Evolutionary conservation across 371 early-diverging fungal genomes (phyloP), one percentile per base, ranked within the genome.

Genomic region (Mortierella sp.): DNA sequence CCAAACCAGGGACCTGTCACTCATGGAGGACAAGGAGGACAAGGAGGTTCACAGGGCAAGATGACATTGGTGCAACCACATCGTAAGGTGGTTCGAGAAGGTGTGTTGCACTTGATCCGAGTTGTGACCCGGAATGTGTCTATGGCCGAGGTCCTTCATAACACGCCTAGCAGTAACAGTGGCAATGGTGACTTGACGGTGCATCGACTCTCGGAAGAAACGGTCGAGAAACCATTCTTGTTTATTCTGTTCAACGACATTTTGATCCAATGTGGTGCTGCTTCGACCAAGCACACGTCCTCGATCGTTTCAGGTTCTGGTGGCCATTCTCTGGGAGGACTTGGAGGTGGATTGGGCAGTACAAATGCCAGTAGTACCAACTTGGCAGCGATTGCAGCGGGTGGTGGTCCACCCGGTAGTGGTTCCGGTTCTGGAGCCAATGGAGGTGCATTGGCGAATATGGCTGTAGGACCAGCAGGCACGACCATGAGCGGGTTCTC

Each of bases 201-300:
- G 1, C 75, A 75, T 66, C 55, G 61, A 16, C 56, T 81, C 29
- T 68, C 69, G 14, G 73, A 72, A 48, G 76, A 72, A 26, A 62
- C 69, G 16, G 62, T 80, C 9, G 85, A 83, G 15, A 60, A 66
- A 28, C 67, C 79, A 18, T 84, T 79, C 64, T 50, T 80, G 57
- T 86, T 84, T 61, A 82, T 80, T 58, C 57, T 88, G 60, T 88
- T 88, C 70, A 88, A 84, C 62, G 89, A 88, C 67, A 81, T 88
- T 61, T 72, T 88, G 75, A 72, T 87, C 57, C 85, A 86, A 73
- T 75, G 76, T 25, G 67, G 55, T 21, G 67, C 59, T 11, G 75
- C 83, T 55, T 48, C 69, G 2, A 19, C 29, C 7, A 28, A 48
- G 4, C 62, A 62, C 30, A 76, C 72, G 62, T 3, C 46, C n/a